Conservation (phyloP, 164 flowering plant species). For the Berberis thunbergii region DNA sequence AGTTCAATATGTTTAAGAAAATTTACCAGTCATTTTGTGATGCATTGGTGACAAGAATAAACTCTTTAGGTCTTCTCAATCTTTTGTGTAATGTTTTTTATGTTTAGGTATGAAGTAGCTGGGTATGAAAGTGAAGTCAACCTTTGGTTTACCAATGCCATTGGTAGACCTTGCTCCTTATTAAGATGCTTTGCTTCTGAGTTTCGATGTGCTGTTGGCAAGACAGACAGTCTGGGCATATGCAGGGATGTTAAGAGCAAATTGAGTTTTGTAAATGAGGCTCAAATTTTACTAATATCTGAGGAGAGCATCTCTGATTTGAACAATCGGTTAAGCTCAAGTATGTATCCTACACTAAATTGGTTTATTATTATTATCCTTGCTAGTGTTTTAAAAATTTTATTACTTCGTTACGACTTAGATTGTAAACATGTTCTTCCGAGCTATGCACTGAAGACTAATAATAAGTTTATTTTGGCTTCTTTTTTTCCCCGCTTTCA, state of each 20-base stretch:
- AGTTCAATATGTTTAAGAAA: no score
- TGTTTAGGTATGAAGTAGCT: slow-evolving; percentile 56
- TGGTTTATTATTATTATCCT: no score
- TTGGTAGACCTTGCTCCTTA: slow-evolving; percentile 64
- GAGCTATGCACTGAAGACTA: no score
- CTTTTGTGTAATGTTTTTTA: not conserved
- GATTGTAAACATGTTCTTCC: not conserved
- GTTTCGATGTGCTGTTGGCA: slow-evolving; percentile 13
- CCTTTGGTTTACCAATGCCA: slow-evolving; percentile 72
- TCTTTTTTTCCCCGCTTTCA: no score
- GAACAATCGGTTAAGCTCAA: slow-evolving; percentile 44
- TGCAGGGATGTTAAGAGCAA: slow-evolving; percentile 53
- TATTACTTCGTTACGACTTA: not conserved
- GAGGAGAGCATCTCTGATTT: slow-evolving; percentile 81
- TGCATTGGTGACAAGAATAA: no score
- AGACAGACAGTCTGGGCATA: slow-evolving; percentile 15
- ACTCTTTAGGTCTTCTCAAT: no score
- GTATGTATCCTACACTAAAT: slow-evolving; percentile 32
- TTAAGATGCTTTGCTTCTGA: slow-evolving; percentile 37
- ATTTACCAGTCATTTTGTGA: no score
- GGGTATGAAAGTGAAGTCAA: slow-evolving; percentile 41
- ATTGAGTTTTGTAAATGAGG: slow-evolving; percentile 82
- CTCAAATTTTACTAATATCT: slow-evolving; percentile 72
- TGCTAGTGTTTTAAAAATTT: no score
- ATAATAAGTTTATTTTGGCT: no score